Evolutionary conservation across 1,139 yeast genomes (phyloP).

Genomic region (Pneumocystis canis): DNA sequence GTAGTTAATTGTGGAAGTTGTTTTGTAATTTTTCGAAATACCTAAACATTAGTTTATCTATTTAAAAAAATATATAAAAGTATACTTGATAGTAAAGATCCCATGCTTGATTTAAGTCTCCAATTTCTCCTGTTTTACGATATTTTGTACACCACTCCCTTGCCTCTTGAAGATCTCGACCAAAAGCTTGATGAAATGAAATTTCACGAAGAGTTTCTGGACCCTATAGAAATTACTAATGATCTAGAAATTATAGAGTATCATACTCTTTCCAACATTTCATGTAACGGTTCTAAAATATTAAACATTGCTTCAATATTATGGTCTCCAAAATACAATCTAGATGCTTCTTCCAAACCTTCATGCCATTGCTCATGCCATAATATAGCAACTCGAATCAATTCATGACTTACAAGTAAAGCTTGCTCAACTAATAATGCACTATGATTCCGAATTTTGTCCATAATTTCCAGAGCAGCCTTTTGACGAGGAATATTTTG

Average conservation of each 20-base stretch:
- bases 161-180: constrained; percentile 84
- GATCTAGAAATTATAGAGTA: background rate
- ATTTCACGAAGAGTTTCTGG: constrained; percentile 89
- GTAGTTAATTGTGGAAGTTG: constrained; percentile 79
- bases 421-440: constrained; percentile 79
- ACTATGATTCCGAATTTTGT: constrained; percentile 81
- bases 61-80: background rate
- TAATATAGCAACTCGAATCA: constrained; percentile 83
- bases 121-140: constrained; percentile 68
- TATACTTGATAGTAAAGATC: constrained; percentile 77
- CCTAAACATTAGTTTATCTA: background rate
- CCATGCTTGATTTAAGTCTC: constrained; percentile 94
- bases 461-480: constrained; percentile 84
- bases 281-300: constrained; percentile 78
- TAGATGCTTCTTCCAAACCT: constrained; percentile 90
- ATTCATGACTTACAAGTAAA: constrained; percentile 81
- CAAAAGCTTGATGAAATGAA: constrained; percentile 85
- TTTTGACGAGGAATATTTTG: constrained; percentile 78
- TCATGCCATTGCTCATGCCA: constrained; percentile 99
- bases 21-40: constrained; percentile 71
- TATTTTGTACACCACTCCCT: constrained; percentile 84
- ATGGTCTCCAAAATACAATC: constrained; percentile 86
- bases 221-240: constrained; percentile 29
- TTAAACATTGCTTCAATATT: constrained; percentile 90
- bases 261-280: constrained; percentile 42